Percentiles rank a stretch among this genome's conserved stretches.
phyloP scores from a whole-genome alignment of 75 land plant genomes.

The Selaginella tamariscina region DNA sequence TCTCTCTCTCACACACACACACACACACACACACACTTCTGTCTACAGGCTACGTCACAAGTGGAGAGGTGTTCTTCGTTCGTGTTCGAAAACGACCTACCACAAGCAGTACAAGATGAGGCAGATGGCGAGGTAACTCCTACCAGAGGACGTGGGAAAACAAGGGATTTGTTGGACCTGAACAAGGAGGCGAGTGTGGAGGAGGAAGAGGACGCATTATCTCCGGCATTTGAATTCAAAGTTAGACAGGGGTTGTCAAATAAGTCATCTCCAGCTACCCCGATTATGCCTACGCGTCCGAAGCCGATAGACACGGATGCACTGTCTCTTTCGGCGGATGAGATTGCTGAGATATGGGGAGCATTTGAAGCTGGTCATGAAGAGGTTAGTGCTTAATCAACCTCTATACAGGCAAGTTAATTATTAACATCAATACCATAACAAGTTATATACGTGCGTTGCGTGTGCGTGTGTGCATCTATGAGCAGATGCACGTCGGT shows the following conservation, averaged over 20 bases:
- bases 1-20: too few species aligned
- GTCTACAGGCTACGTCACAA: background rate
- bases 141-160: too few species aligned
- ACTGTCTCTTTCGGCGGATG: background rate
- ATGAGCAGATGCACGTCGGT: too few species aligned
- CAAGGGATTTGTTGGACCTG: background rate
- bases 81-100: background rate
- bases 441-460: too few species aligned
- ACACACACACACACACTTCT: too few species aligned
- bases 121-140: background rate
- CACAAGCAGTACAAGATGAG: background rate
- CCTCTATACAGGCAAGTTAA: too few species aligned
- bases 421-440: too few species aligned
- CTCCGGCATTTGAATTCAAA: background rate
- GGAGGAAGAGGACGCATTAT: background rate
- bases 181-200: background rate
- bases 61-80: background rate
- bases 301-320: background rate
- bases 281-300: constrained; percentile 4
- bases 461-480: too few species aligned
- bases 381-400: background rate
- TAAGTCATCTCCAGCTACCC: background rate
- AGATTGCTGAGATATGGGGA: constrained; percentile 8
- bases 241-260: background rate
- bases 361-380: constrained; percentile 8